Conservation (phyloP, 192 early-diverging fungal genomes). For the Linnemannia schmuckeri region DNA sequence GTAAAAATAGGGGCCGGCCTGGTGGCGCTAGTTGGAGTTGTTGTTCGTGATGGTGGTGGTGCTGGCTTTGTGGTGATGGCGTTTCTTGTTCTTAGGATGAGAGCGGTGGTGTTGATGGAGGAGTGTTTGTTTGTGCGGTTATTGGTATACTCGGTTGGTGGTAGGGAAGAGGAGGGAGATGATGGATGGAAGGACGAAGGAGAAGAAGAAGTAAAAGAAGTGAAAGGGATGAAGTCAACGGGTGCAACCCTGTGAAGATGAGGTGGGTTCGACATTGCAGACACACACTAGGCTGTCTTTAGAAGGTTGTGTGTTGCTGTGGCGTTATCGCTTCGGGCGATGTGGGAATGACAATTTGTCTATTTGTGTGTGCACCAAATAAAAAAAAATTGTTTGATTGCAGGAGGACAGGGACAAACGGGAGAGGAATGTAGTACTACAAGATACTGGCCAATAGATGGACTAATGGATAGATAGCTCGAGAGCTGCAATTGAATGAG, state of each 20-base stretch:
- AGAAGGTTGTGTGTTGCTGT: too few relatives aligned
- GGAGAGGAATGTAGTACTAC: not conserved
- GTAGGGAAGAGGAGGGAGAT: too few relatives aligned
- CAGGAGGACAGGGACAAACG: not conserved
- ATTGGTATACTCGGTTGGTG: too few relatives aligned
- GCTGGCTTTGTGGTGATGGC: not conserved
- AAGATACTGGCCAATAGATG: not conserved
- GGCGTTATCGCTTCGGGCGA: too few relatives aligned
- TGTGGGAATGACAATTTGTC: too few relatives aligned
- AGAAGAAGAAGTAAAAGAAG: not conserved
- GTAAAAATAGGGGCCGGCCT: slow-evolving; percentile 3
- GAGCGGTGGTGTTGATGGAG: too few relatives aligned
- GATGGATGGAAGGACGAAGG: not conserved
- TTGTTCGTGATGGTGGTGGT: not conserved
- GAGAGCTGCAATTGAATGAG: not conserved
- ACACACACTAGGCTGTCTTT: too few relatives aligned
- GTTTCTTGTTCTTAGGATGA: not conserved
- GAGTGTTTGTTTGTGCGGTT: not conserved
- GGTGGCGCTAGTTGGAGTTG: not conserved
- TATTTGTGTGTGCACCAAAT: not conserved
- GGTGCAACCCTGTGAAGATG: not conserved
- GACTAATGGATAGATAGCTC: not conserved
- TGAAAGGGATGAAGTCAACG: not conserved
- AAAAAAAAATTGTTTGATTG: not conserved
- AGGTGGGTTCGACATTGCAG: not conserved